A percentile compares a stretch with the other conserved stretches of the same genome.
phyloP scores from a whole-genome alignment of 495 filamentous ascomycete genomes.

The Mycothermus thermophilus region DNA sequence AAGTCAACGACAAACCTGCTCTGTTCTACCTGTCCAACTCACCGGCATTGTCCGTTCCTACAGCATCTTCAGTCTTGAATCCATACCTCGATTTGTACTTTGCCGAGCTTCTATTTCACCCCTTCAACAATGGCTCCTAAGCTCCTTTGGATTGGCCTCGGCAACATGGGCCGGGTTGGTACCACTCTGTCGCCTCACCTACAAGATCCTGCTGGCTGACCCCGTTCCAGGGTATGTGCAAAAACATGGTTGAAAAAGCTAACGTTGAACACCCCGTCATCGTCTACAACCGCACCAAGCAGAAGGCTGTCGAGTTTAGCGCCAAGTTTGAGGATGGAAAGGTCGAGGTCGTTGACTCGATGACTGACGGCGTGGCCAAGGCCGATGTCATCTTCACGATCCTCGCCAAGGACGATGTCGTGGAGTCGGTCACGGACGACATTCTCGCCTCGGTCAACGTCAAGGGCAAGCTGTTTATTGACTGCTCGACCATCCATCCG shows the following conservation, averaged over 20 bases:
- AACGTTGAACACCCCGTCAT: constrained; percentile 53
- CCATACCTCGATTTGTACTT: too few species aligned
- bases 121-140: constrained; percentile 48
- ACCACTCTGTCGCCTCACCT: not conserved
- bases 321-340: constrained; percentile 41
- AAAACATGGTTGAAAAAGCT: constrained; percentile 69
- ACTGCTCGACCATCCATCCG: constrained; percentile 81
- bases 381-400: constrained; percentile 77
- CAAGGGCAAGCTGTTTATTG: constrained; percentile 60
- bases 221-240: constrained; percentile 73
- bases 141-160: constrained; percentile 73
- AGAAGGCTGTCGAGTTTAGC: constrained; percentile 44
- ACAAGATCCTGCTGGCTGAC: not conserved
- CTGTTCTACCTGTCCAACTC: too few species aligned
- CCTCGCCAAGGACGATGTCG: constrained; percentile 64
- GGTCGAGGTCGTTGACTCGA: constrained; percentile 42
- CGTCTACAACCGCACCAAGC: constrained; percentile 64
- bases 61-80: too few species aligned
- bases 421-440: constrained; percentile 42
- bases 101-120: too few species aligned
- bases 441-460: constrained; percentile 39
- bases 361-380: constrained; percentile 50
- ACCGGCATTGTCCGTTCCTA: too few species aligned
- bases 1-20: too few species aligned
- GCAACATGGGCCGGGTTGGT: constrained; percentile 80